These are phyloP conservation scores for Mytilinidion resinicola DNA, from an alignment of 495 filamentous ascomycete species.

Conservation along the genomic window DNA sequence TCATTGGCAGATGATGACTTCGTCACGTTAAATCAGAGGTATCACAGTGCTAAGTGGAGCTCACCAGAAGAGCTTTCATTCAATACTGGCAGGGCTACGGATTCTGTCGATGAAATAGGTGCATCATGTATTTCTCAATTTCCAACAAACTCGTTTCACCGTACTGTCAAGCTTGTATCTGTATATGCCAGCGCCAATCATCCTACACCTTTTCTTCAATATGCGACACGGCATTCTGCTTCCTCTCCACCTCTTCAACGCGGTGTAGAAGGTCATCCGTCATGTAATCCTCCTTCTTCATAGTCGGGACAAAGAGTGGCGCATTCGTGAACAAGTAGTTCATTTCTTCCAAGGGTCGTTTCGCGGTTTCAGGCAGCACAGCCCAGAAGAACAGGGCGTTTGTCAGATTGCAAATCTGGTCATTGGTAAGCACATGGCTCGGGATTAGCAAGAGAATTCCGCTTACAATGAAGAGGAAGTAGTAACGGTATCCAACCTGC, in stretches of 20 bases:
- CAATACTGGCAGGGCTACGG: too few relatives aligned
- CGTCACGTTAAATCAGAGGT: too few relatives aligned
- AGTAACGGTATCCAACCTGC: constrained; percentile 46
- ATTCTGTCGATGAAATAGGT: too few relatives aligned
- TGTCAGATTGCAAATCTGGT: constrained; percentile 44
- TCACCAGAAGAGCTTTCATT: too few relatives aligned
- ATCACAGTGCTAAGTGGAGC: too few relatives aligned
- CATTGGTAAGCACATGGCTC: neutral
- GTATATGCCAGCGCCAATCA: too few relatives aligned
- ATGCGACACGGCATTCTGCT: constrained; percentile 30
- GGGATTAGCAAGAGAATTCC: neutral
- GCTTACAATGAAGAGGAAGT: constrained; percentile 50
- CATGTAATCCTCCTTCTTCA: constrained; percentile 36
- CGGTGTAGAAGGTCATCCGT: constrained; percentile 40
- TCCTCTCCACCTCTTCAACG: constrained; percentile 41
- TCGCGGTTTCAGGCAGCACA: constrained; percentile 58
- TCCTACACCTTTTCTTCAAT: neutral
- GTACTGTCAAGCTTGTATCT: too few relatives aligned
- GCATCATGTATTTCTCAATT: too few relatives aligned
- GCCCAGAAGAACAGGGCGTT: constrained; percentile 64
- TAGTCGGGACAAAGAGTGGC: constrained; percentile 56
- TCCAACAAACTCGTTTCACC: too few relatives aligned
- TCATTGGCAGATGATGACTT: too few relatives aligned
- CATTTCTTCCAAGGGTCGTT: constrained; percentile 64
- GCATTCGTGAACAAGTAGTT: constrained; percentile 63